Conservation (phyloP, 83 land plant genomes). For the Picea engelmannii region DNA sequence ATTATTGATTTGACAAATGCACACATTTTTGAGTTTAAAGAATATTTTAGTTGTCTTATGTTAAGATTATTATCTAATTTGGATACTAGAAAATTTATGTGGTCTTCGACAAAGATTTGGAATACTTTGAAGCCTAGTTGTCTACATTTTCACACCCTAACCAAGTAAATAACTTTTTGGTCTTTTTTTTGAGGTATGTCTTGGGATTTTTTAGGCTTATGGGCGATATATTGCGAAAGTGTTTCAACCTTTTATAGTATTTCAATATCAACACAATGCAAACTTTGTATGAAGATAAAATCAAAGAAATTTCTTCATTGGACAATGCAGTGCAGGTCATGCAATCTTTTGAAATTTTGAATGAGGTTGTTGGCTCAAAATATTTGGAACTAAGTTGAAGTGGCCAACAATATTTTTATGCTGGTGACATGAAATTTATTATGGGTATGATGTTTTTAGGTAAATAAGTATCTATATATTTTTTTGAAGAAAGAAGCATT, state of each 20-base stretch:
- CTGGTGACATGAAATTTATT: too few relatives aligned
- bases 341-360: constrained; percentile 21
- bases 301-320: neutral
- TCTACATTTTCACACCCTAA: too few relatives aligned
- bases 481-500: too few relatives aligned
- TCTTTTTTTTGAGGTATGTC: neutral
- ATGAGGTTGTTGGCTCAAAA: constrained; percentile 15
- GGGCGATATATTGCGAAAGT: constrained; percentile 11
- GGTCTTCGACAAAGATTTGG: too few relatives aligned
- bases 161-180: neutral
- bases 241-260: constrained; percentile 3
- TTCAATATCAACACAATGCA: neutral
- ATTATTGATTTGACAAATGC: constrained; percentile 18
- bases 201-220: constrained; percentile 7
- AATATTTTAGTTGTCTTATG: neutral
- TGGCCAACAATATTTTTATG: too few relatives aligned
- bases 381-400: neutral
- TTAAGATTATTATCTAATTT: constrained; percentile 4
- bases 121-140: too few relatives aligned
- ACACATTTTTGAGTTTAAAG: neutral
- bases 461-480: too few relatives aligned
- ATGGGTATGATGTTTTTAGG: too few relatives aligned
- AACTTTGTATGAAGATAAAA: neutral
- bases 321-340: neutral
- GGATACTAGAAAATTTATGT: too few relatives aligned